Percentiles rank a stretch among this genome's conserved stretches.
phyloP scores from a whole-genome alignment of 495 filamentous ascomycete species.

The Entonaema liquescens region DNA sequence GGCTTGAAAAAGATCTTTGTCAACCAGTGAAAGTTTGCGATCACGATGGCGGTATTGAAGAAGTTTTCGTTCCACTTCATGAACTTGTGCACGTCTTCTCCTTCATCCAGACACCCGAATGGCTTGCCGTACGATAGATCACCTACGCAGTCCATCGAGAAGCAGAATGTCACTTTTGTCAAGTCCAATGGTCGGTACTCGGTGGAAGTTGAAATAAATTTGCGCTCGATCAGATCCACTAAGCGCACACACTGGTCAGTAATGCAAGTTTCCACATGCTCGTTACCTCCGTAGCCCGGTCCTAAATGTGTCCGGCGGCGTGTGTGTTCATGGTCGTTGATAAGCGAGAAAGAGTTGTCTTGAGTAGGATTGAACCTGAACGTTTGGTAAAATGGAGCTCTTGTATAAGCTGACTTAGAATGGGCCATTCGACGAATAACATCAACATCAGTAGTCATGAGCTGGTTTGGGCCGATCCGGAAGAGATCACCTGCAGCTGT shows the following conservation, averaged over 20 bases:
- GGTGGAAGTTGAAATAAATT: slow-evolving; percentile 25
- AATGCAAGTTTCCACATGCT: slow-evolving; percentile 27
- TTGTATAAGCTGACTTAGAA: slow-evolving; percentile 19
- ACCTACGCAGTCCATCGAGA: slow-evolving; percentile 36
- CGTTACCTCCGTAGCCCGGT: slow-evolving; percentile 23
- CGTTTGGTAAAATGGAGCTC: slow-evolving; percentile 28
- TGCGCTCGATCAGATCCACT: slow-evolving; percentile 31
- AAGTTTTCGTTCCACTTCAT: slow-evolving; percentile 38
- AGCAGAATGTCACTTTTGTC: slow-evolving; percentile 18
- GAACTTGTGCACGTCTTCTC: slow-evolving; percentile 29
- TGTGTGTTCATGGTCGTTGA: slow-evolving; percentile 30
- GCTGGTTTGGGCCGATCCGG: slow-evolving; percentile 33
- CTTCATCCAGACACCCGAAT: slow-evolving; percentile 37
- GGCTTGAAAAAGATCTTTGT: slow-evolving; percentile 31
- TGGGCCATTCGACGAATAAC: slow-evolving; percentile 36
- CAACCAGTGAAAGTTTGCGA: slow-evolving; percentile 37
- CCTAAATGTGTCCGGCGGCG: slow-evolving; percentile 30
- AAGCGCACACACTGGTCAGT: slow-evolving; percentile 24
- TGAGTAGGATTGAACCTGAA: slow-evolving; percentile 34
- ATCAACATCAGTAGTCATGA: slow-evolving; percentile 33
- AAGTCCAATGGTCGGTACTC: slow-evolving; percentile 25
- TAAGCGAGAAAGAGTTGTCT: slow-evolving; percentile 31
- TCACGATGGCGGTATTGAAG: slow-evolving; percentile 30
- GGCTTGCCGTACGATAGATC: slow-evolving; percentile 27
- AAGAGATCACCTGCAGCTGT: slow-evolving; percentile 25